Conservation (phyloP, 305 asterid genomes). For the Ajuga reptans region DNA sequence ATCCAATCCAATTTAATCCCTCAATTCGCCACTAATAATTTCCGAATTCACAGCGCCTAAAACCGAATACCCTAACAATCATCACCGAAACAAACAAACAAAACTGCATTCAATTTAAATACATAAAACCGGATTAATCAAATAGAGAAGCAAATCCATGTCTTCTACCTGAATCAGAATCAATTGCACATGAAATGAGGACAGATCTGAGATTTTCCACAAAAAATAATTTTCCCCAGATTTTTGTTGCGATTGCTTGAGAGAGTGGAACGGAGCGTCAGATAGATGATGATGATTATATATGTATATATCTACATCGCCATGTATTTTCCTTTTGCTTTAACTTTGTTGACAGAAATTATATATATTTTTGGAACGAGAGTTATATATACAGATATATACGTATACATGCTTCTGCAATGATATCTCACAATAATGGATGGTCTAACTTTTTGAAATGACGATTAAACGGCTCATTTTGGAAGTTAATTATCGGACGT, state of each 20-base stretch:
- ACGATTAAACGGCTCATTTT: conserved; percentile 35
- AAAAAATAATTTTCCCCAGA: conserved; percentile 11
- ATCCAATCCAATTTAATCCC: conserved; percentile 29
- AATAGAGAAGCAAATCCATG: conserved; percentile 1
- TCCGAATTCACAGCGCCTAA: conserved; percentile 18
- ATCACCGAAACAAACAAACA: conserved; percentile 6
- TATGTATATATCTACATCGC: conserved; percentile 11
- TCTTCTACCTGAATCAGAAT: conserved; percentile 29
- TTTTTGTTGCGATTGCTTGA: conserved; percentile 34
- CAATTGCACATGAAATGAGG: conserved; percentile 24
- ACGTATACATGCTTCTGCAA: conserved; percentile 8
- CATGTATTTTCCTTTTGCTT: conserved; percentile 26
- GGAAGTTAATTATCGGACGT: conserved; percentile 17
- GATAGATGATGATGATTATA: conserved; percentile 30
- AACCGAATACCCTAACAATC: conserved; percentile 17
- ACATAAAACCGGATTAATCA: neutral
- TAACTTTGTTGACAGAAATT: conserved; percentile 28
- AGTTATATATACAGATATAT: neutral
- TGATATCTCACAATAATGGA: conserved; percentile 23
- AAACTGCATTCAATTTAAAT: conserved; percentile 19
- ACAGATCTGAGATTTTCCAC: conserved; percentile 36
- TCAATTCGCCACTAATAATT: conserved; percentile 20
- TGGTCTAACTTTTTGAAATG: conserved; percentile 26
- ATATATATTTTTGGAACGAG: conserved; percentile 10
- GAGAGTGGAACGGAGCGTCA: conserved; percentile 38